These are phyloP conservation scores for Septoria petroselini DNA, from an alignment of 2,329 filamentous ascomycete species.

Conservation along the genomic window DNA sequence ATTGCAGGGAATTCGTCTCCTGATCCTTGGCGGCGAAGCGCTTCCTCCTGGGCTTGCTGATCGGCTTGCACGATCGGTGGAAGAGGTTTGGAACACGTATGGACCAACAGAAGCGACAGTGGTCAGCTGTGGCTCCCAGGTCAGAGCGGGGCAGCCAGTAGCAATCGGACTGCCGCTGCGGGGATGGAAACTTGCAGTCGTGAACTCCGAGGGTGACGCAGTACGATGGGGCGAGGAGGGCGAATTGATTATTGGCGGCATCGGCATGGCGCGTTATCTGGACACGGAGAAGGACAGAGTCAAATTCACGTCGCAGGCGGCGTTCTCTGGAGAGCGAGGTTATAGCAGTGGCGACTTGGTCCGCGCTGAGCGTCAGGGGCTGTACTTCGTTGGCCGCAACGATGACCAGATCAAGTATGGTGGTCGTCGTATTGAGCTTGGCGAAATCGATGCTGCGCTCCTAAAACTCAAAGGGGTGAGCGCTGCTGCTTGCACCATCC, in stretches of 20 bases:
- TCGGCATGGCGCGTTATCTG: conserved; percentile 15
- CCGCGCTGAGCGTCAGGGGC: neutral
- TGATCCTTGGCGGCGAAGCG: conserved; percentile 10
- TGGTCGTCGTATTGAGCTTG: conserved; percentile 14
- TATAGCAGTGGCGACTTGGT: conserved; percentile 9
- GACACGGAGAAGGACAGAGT: conserved; percentile 14
- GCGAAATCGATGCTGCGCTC: conserved; percentile 12
- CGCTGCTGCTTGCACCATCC: conserved; percentile 12
- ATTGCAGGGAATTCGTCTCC: conserved; percentile 1
- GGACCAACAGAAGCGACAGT: conserved; percentile 7
- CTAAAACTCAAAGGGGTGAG: conserved; percentile 4
- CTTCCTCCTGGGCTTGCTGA: conserved; percentile 1
- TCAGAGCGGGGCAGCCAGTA: conserved; percentile 3
- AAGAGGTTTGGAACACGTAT: conserved; percentile 9
- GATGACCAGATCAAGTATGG: conserved; percentile 14
- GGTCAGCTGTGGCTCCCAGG: conserved; percentile 5
- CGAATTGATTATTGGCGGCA: conserved; percentile 12
- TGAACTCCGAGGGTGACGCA: conserved; percentile 2
- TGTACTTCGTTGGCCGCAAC: conserved; percentile 10
- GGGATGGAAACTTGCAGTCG: conserved; percentile 14
- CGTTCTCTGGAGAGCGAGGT: conserved; percentile 10
- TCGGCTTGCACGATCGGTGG: neutral
- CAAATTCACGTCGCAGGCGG: conserved; percentile 5
- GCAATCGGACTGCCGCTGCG: conserved; percentile 6
- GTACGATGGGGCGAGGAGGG: conserved; percentile 13